These are phyloP conservation scores for Lodderomyces margitis DNA, from an alignment of 1,139 yeast species.

Conservation along the genomic window DNA sequence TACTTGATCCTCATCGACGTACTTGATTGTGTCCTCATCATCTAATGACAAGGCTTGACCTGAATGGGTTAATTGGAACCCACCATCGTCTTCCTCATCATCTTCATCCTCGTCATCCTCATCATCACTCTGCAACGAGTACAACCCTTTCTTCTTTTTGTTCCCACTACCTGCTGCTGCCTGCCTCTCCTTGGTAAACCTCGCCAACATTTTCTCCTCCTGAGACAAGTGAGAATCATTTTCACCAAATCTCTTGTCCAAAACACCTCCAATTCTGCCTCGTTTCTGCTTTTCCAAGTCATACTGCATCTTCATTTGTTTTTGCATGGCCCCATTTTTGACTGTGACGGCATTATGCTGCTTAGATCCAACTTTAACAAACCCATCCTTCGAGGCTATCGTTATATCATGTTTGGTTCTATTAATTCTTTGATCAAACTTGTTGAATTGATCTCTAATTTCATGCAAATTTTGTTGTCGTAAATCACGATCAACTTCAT, in stretches of 20 bases:
- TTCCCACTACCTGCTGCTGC: constrained; percentile 28
- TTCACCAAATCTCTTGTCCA: constrained; percentile 93
- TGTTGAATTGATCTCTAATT: constrained; percentile 82
- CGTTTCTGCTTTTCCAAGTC: constrained; percentile 58
- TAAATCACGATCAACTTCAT: constrained; percentile 69
- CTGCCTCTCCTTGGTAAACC: constrained; percentile 88
- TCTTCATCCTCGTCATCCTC: constrained; percentile 44
- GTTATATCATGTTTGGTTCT: constrained; percentile 67
- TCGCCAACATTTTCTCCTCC: constrained; percentile 93
- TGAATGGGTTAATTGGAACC: constrained; percentile 65
- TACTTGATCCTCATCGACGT: constrained; percentile 35
- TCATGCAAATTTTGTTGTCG: constrained; percentile 52
- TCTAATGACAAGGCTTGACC: constrained; percentile 65
- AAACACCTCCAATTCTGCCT: constrained; percentile 74
- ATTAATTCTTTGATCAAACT: constrained; percentile 77
- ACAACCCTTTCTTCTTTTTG: constrained; percentile 52
- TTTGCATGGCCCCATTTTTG: constrained; percentile 75
- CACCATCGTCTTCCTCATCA: constrained; percentile 35
- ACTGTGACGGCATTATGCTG: constrained; percentile 39
- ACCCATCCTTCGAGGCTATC: constrained; percentile 50
- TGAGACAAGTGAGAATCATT: constrained; percentile 64
- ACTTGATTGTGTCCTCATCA: constrained; percentile 37
- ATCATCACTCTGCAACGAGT: constrained; percentile 63
- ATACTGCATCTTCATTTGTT: constrained; percentile 65
- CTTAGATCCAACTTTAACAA: constrained; percentile 56